phyloP scores from a whole-genome alignment of 345 rosid species.

The Camelina hispida region DNA sequence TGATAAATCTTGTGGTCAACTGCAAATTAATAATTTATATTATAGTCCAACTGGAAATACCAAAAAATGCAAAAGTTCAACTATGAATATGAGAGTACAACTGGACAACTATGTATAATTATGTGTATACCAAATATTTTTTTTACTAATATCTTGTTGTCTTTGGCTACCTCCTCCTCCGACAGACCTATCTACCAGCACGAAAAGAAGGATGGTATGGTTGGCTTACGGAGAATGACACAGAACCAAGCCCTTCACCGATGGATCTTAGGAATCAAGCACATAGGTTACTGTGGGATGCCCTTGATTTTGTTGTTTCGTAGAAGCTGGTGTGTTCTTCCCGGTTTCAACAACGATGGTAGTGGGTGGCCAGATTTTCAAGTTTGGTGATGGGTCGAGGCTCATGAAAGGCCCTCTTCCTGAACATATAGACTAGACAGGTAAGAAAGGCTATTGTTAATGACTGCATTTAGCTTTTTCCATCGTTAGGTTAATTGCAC shows the following conservation, averaged over 20 bases:
- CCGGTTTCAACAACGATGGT: slow-evolving; percentile 92
- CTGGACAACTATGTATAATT: too few relatives aligned
- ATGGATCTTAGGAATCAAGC: slow-evolving; percentile 84
- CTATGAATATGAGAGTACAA: too few relatives aligned
- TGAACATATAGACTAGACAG: slow-evolving; percentile 94
- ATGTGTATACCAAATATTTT: too few relatives aligned
- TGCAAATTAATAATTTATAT: too few relatives aligned
- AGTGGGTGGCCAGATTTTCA: slow-evolving; percentile 90
- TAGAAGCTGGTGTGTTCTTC: slow-evolving; percentile 91
- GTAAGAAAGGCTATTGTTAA: too few relatives aligned
- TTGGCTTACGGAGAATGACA: slow-evolving; percentile 81
- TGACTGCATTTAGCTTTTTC: too few relatives aligned
- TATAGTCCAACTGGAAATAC: too few relatives aligned
- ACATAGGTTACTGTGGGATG: slow-evolving; percentile 92
- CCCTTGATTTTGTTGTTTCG: slow-evolving; percentile 91
- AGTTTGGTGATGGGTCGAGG: slow-evolving; percentile 97
- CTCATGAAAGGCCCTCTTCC: slow-evolving; percentile 81
- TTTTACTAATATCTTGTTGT: too few relatives aligned
- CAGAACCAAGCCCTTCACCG: slow-evolving; percentile 83
- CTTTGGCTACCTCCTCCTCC: slow-evolving; percentile 99
- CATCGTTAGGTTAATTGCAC: too few relatives aligned
- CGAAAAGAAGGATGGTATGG: slow-evolving; percentile 99
- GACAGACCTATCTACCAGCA: slow-evolving; percentile 88
- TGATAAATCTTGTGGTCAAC: too few relatives aligned
- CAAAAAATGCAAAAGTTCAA: too few relatives aligned